phyloP scores from a whole-genome alignment of 305 asterid species.

The Ajuga reptans region DNA sequence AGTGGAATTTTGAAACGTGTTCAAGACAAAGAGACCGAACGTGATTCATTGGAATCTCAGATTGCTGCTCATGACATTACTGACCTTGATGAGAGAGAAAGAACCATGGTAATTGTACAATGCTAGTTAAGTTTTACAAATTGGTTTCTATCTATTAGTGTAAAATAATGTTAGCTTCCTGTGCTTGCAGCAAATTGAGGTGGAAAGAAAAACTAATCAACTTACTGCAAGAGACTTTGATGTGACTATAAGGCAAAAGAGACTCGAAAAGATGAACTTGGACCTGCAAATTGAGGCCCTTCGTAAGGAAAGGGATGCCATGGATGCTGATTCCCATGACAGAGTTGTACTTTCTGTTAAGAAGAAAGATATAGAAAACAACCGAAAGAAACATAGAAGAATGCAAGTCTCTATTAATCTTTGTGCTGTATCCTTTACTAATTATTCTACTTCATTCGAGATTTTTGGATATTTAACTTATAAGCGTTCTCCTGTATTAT shows the following conservation, averaged over 20 bases:
- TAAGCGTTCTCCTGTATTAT: constrained; percentile 20
- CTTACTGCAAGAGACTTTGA: constrained; percentile 54
- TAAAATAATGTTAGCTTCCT: constrained; percentile 23
- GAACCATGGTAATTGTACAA: constrained; percentile 42
- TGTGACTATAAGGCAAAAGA: constrained; percentile 36
- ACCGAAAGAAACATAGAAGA: constrained; percentile 68
- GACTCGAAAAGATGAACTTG: constrained; percentile 42
- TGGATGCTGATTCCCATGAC: constrained; percentile 75
- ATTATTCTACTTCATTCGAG: constrained; percentile 5
- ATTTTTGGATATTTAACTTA: not conserved
- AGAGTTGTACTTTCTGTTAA: constrained; percentile 66
- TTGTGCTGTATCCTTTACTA: constrained; percentile 17
- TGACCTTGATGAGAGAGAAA: constrained; percentile 68
- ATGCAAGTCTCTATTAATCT: constrained; percentile 44
- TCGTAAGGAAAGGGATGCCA: constrained; percentile 49
- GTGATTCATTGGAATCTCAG: constrained; percentile 51
- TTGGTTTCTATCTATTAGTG: constrained; percentile 14
- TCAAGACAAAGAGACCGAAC: constrained; percentile 54
- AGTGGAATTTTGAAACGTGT: constrained; percentile 40
- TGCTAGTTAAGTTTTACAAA: constrained; percentile 12
- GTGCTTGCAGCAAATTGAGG: constrained; percentile 53
- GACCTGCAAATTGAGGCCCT: constrained; percentile 56
- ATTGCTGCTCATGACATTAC: constrained; percentile 50
- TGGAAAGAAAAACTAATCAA: constrained; percentile 59
- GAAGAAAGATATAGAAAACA: constrained; percentile 67